Evolutionary conservation across 202 grass and related monocot species (phyloP).

Genomic region (Carex sylvatica): DNA sequence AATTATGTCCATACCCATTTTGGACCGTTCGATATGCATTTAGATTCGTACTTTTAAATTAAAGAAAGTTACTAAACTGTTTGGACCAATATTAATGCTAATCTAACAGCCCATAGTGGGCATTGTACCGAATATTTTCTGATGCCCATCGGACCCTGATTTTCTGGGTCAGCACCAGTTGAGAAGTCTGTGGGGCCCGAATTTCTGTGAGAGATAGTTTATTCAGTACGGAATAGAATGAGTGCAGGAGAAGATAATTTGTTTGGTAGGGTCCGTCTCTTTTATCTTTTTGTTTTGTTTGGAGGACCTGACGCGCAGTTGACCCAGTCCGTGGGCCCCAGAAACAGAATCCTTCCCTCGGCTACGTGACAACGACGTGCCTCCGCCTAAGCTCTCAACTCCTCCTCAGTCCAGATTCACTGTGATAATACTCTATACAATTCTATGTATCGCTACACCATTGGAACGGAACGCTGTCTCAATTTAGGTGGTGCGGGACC

Average conservation of each 20-base stretch:
- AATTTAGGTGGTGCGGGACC: background rate
- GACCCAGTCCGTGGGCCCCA: conserved; percentile 11
- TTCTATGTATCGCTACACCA: background rate
- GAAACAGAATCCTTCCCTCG: background rate
- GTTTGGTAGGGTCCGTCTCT: background rate
- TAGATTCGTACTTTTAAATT: no score
- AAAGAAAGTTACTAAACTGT: no score
- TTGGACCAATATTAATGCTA: no score
- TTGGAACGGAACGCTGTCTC: background rate
- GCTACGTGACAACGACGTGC: conserved; percentile 20
- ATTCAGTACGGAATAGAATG: background rate
- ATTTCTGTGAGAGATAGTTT: background rate
- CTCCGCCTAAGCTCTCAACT: background rate
- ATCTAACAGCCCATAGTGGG: no score
- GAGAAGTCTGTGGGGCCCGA: background rate
- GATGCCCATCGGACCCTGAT: no score
- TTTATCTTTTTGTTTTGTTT: background rate
- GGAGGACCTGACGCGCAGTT: conserved; percentile 21
- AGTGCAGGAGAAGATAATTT: background rate
- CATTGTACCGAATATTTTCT: no score
- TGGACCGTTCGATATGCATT: no score
- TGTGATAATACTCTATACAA: no score
- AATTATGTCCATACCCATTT: no score
- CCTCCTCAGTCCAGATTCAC: background rate
- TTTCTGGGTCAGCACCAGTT: no score